Conservation (phyloP, 805 yeast species). For the Limtongia smithiae region DNA sequence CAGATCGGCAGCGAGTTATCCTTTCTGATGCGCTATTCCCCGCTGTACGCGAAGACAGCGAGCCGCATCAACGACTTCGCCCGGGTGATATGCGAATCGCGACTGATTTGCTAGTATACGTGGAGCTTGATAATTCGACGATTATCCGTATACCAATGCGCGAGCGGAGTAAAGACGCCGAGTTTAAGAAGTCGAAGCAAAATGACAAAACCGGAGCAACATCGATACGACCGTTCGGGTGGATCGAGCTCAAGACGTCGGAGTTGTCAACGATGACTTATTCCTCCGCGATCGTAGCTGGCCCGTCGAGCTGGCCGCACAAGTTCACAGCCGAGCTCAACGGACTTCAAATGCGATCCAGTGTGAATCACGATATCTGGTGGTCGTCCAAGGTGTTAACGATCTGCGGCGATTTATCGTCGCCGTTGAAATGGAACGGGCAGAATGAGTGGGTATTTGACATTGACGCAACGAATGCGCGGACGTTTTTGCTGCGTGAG, state of each 20-base stretch:
- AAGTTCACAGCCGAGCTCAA: constrained; percentile 45
- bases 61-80: constrained; percentile 41
- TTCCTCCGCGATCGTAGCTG: constrained; percentile 52
- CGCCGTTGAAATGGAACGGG: constrained; percentile 83
- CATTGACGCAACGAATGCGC: constrained; percentile 50
- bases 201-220: constrained; percentile 34
- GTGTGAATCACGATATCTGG: constrained; percentile 83
- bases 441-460: constrained; percentile 63
- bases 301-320: constrained; percentile 55
- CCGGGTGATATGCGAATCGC: constrained; percentile 56
- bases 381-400: constrained; percentile 58
- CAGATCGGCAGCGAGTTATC: constrained; percentile 74
- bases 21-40: constrained; percentile 71
- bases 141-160: constrained; percentile 75
- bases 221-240: constrained; percentile 70
- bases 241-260: constrained; percentile 73
- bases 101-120: constrained; percentile 52
- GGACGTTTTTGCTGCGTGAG: constrained; percentile 70
- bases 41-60: constrained; percentile 53
- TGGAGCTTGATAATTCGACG: constrained; percentile 61
- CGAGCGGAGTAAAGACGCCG: constrained; percentile 73
- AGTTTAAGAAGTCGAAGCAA: constrained; percentile 36
- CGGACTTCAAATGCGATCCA: constrained; percentile 65
- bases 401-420: constrained; percentile 55
- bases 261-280: constrained; percentile 50